Base-by-base conservation (phyloP, 768 basidiomycete species). In the Trametes cingulata region DNA sequence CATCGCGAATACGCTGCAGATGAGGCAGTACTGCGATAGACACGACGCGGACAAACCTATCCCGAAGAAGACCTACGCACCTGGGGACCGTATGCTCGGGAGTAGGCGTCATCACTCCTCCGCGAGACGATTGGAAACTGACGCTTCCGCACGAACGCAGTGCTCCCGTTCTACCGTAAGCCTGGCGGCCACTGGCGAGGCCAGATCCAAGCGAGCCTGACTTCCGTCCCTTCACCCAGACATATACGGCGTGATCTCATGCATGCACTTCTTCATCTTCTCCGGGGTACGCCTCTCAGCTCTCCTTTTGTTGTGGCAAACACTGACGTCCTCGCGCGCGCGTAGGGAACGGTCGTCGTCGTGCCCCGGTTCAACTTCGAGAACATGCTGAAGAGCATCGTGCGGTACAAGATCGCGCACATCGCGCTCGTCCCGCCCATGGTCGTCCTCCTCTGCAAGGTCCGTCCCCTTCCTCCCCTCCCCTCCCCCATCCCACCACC, bases 181-280 rank as follows among this genome's bases (percentile, higher is more conserved):
- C 56, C 8, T 50, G 6, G 19, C 6, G 22, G 8, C 24, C 1
- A 52, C 36, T 14, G 6, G 33, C 17, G 5, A 2, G 27, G 12
- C n/a, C 2, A 73, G 72, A 58, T n/a, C 10, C n/a, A n/a, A n/a
- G n/a, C n/a, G n/a, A n/a, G n/a, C n/a, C n/a, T n/a, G n/a, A 58
- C n/a, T n/a, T n/a, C n/a, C n/a, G n/a, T n/a, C n/a, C n/a, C n/a
- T n/a, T n/a, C n/a, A n/a, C n/a, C n/a, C n/a, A 82, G 86, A 88
- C 66, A 86, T 87, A 6, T 88, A 87, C 69, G 86, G 87, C 19
- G 69, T 88, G 22, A 78, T 85, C 19, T 78, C 85, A 53, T 83
- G 81, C 68, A 82, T 85, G 36, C 87, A 88, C 67, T 80, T 76
- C 52, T 70, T 80, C 29, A 33, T 33, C 29, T 33, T 33, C 10